Evolutionary conservation across 163 green algal species (phyloP).

Genomic region (Botryococcus braunii): DNA sequence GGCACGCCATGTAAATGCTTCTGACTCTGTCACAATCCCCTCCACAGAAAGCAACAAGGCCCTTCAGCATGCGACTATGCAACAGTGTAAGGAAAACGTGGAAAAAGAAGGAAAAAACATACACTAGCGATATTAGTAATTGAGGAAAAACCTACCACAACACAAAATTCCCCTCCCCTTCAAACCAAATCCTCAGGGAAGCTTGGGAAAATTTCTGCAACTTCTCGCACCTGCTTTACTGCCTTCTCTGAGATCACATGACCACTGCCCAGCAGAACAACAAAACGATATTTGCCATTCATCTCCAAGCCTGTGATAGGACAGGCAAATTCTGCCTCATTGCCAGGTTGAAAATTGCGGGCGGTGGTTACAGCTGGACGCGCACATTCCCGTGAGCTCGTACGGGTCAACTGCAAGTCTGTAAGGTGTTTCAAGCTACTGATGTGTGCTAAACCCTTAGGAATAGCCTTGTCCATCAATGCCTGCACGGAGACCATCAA

Average conservation of each 20-base stretch:
- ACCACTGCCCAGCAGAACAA: slow-evolving; percentile 51
- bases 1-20: no score
- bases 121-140: no score
- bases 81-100: no score
- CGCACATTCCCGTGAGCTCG: no score
- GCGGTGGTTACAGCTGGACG: neutral
- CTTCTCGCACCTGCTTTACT: slow-evolving; percentile 81
- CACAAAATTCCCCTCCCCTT: no score
- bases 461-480: slow-evolving; percentile 74
- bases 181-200: no score
- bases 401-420: slow-evolving; percentile 40
- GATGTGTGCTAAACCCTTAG: slow-evolving; percentile 57
- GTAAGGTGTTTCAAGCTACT: slow-evolving; percentile 54
- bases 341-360: slow-evolving; percentile 18
- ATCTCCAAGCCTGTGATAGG: slow-evolving; percentile 75
- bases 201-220: no score
- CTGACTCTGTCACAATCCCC: no score
- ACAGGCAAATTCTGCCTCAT: slow-evolving; percentile 64
- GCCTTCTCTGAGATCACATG: slow-evolving; percentile 79
- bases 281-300: slow-evolving; percentile 74
- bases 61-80: no score
- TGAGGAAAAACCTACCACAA: no score
- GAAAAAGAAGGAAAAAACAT: no score
- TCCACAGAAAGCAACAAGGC: no score
- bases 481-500: slow-evolving; percentile 37